Base-by-base conservation (phyloP, 1,139 yeast genomes). In the Geotrichum klebahnii region DNA sequence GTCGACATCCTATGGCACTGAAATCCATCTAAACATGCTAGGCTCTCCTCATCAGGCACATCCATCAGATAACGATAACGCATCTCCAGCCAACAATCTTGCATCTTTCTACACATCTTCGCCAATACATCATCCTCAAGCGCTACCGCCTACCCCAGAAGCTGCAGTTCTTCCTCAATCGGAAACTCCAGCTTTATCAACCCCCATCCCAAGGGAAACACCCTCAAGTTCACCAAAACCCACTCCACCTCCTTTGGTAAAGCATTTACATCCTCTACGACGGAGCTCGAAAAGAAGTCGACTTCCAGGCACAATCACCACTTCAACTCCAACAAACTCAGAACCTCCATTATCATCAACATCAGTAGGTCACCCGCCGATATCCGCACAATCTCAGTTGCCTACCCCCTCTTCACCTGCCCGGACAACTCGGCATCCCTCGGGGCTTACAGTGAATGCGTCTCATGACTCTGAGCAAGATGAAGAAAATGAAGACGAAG, bases 1-100 rank as follows among this genome's bases (percentile, higher is more conserved):
- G 3, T 33, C 50, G 9, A 52, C 54, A 5, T 38, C 50, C 5
- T 52, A 52, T 43, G 54, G 52, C 1, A 41, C 44, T n/a, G 49
- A 46, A 22, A 38, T 49, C 16, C 35, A 39, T 16, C 35, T 49
- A 24, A 14, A 31, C 22, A 32, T 44, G 4, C 33, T 49, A 2
- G 37, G 33, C 6, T 48, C 37, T 3, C n/a, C 36, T 5, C 33
- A 43, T 19, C 33, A 38, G 6, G 35, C 41, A 17, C 33, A 40
- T 19, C 10, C 41, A 28, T 23, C 47, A 5, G 33, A 44, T 14
- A 44, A 44, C 22, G 47, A 35, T 4, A 19, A 24, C 20, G 19
- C 26, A 6, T 16, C 41, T 26, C 28, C 36, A 10, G 12, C 20
- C 19, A 42, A 28, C 16, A 17, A 43, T 17, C 17, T 38, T 9